A percentile compares a stretch with the other conserved stretches of the same genome.
Conservation (phyloP, 169 alveolate genomes). For the Hepatocystis sp. region DNA sequence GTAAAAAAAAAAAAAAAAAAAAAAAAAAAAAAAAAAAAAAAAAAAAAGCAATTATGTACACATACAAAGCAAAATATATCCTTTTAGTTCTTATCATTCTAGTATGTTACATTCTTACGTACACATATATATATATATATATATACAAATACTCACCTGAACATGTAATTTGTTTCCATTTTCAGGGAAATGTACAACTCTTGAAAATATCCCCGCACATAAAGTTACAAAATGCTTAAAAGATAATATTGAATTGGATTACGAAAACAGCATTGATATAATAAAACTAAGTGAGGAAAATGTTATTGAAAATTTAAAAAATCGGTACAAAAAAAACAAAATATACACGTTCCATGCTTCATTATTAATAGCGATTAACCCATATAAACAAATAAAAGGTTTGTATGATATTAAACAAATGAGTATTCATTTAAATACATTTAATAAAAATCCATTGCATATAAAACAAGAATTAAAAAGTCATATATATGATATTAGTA, state of each 20-base stretch:
- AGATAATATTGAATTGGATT: constrained; percentile 23
- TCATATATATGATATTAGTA: constrained; percentile 79
- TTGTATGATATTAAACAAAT: constrained; percentile 81
- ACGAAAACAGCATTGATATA: constrained; percentile 49
- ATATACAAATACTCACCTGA: background rate
- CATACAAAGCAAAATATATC: background rate
- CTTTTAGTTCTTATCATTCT: background rate
- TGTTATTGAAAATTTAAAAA: constrained; percentile 51
- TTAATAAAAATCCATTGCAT: constrained; percentile 29
- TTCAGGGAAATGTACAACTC: constrained; percentile 40
- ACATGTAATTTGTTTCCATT: constrained; percentile 4
- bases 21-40: background rate
- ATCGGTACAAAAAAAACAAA: constrained; percentile 76
- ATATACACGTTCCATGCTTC: constrained; percentile 88
- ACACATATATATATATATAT: background rate
- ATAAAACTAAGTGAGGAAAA: constrained; percentile 37
- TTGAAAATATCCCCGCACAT: constrained; percentile 35
- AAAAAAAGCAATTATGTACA: background rate
- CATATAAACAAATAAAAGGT: constrained; percentile 83
- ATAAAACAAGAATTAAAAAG: constrained; percentile 54
- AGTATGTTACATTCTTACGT: background rate
- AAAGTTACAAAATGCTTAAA: constrained; percentile 32
- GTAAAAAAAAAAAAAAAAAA: constrained; percentile 1
- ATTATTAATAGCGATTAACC: constrained; percentile 87
- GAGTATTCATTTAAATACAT: constrained; percentile 73